Conservation (phyloP, 371 early-diverging fungal species). For the Nematocida sp. region DNA sequence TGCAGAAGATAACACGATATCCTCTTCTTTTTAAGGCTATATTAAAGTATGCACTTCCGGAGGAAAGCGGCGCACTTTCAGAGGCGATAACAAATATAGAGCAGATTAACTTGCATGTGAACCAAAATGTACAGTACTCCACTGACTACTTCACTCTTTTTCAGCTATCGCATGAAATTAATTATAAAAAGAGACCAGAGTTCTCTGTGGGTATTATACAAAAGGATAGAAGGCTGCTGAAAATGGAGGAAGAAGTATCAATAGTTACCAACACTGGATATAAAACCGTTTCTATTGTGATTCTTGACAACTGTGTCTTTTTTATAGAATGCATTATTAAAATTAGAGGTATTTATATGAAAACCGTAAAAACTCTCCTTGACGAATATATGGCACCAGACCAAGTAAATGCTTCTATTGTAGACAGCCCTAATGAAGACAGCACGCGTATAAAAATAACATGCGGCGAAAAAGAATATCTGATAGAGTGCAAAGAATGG, state of each 20-base stretch:
- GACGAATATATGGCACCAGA: constrained; percentile 15
- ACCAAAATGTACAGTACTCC: constrained; percentile 54
- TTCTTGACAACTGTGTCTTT: constrained; percentile 50
- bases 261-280: neutral
- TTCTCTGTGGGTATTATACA: constrained; percentile 47
- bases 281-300: constrained; percentile 21
- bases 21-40: constrained; percentile 67
- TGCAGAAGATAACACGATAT: constrained; percentile 66
- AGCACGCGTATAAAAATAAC: neutral
- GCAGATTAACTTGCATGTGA: constrained; percentile 50
- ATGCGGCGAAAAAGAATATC: neutral
- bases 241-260: constrained; percentile 18
- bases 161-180: constrained; percentile 51
- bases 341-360: constrained; percentile 13
- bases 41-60: constrained; percentile 61
- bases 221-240: constrained; percentile 41
- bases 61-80: constrained; percentile 34
- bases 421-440: neutral
- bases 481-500: constrained; percentile 4
- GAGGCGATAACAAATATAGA: constrained; percentile 47
- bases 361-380: constrained; percentile 7
- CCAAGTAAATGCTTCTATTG: neutral
- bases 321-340: constrained; percentile 28
- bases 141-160: constrained; percentile 62
- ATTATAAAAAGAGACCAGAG: constrained; percentile 9